These are phyloP conservation scores for Ophidiomyces ophidiicola DNA, from an alignment of 2,329 filamentous ascomycete species.

Conservation along the genomic window DNA sequence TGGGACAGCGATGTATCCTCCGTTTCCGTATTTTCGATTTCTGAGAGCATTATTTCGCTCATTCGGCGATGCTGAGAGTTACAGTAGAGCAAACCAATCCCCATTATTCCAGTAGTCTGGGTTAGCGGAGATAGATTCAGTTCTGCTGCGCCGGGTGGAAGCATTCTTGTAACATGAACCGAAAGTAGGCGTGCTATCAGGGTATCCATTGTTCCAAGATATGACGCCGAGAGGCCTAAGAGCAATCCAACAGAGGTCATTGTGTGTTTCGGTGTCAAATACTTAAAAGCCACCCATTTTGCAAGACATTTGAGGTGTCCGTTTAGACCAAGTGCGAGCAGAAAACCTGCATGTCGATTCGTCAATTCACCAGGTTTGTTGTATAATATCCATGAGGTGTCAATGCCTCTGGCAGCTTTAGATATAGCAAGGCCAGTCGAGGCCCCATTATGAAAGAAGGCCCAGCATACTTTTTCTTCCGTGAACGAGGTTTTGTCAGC, in stretches of 20 bases:
- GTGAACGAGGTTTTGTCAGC: slow-evolving; percentile 78
- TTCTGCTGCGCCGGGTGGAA: slow-evolving; percentile 83
- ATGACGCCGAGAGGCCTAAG: slow-evolving; percentile 81
- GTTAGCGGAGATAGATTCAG: slow-evolving; percentile 85
- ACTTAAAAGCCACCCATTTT: slow-evolving; percentile 98
- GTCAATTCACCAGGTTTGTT: slow-evolving; percentile 90
- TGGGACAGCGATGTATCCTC: slow-evolving; percentile 57
- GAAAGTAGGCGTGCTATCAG: slow-evolving; percentile 85
- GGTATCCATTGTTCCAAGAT: slow-evolving; percentile 94
- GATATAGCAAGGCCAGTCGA: slow-evolving; percentile 89
- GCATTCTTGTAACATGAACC: slow-evolving; percentile 88
- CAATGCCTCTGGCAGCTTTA: slow-evolving; percentile 77
- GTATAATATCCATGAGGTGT: slow-evolving; percentile 97
- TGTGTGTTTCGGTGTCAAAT: slow-evolving; percentile 95
- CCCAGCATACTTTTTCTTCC: slow-evolving; percentile 96
- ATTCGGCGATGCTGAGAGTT: slow-evolving; percentile 93
- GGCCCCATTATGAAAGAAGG: slow-evolving; percentile 94
- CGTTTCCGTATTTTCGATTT: slow-evolving; percentile 78
- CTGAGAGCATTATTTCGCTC: slow-evolving; percentile 97
- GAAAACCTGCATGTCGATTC: slow-evolving; percentile 89
- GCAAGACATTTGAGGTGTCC: slow-evolving; percentile 88
- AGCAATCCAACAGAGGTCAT: slow-evolving; percentile 98
- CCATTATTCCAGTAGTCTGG: slow-evolving; percentile 94
- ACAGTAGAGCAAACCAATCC: slow-evolving; percentile 86
- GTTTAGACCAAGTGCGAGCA: slow-evolving; percentile 82